These are phyloP conservation scores for Codiaeum variegatum DNA, from an alignment of 441 rosid species.

Conservation along the genomic window DNA sequence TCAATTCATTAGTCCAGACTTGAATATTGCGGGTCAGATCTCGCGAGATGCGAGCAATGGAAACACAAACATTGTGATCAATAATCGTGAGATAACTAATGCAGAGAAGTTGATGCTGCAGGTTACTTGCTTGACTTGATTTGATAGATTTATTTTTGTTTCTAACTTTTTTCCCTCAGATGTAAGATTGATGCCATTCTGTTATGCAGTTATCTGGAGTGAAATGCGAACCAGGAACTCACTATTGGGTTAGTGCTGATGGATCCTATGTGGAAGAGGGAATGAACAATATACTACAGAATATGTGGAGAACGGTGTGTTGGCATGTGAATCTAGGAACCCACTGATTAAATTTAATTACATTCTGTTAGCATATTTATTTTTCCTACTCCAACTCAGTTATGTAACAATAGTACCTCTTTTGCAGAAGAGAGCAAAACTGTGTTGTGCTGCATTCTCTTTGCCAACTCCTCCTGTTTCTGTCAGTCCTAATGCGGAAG, in stretches of 20 bases:
- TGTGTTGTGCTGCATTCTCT: slow-evolving; percentile 58
- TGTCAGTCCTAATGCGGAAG: slow-evolving; percentile 30
- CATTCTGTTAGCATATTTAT: slow-evolving; percentile 8
- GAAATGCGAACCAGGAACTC: slow-evolving; percentile 70
- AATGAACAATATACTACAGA: slow-evolving; percentile 63
- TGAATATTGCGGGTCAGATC: slow-evolving; percentile 60
- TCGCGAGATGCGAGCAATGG: slow-evolving; percentile 69
- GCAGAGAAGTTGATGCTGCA: slow-evolving; percentile 67
- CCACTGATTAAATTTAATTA: neutral
- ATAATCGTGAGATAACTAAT: slow-evolving; percentile 75
- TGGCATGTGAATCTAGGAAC: slow-evolving; percentile 13
- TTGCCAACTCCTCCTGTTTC: slow-evolving; percentile 68
- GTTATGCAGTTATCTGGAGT: slow-evolving; percentile 64
- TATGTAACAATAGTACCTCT: slow-evolving; percentile 10
- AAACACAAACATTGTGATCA: slow-evolving; percentile 64
- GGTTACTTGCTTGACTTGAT: slow-evolving; percentile 39
- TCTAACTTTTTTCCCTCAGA: neutral
- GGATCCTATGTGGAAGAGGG: slow-evolving; percentile 92
- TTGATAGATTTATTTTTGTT: neutral
- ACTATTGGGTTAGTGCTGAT: slow-evolving; percentile 85
- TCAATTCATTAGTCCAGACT: slow-evolving; percentile 64
- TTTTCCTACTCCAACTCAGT: slow-evolving; percentile 11
- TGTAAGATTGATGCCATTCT: slow-evolving; percentile 16
- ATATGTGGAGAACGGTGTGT: slow-evolving; percentile 79
- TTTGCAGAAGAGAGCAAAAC: slow-evolving; percentile 62